These are phyloP conservation scores for Aspergillus kassunensis DNA, from an alignment of 495 filamentous ascomycete species.

Conservation along the genomic window DNA sequence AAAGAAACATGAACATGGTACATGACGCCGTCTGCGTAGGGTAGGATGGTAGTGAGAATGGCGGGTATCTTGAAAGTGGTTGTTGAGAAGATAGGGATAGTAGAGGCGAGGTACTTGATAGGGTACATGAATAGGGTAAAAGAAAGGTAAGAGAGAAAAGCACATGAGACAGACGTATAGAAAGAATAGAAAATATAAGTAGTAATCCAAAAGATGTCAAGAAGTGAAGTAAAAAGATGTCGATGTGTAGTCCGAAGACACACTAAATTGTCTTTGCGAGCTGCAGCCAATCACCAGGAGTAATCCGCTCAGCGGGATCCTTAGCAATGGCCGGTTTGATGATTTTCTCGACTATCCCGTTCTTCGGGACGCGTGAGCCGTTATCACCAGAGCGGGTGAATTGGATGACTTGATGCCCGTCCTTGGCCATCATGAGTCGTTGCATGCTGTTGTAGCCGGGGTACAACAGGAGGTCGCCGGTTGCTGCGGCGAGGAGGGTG, in stretches of 20 bases:
- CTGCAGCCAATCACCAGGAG: constrained; percentile 33
- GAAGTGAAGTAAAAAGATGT: not conserved
- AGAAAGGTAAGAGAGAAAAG: constrained; percentile 4
- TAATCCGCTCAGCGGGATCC: constrained; percentile 35
- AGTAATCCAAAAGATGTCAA: not conserved
- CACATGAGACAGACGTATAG: not conserved
- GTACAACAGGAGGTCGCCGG: constrained; percentile 51
- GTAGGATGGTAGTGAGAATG: not conserved
- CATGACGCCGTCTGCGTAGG: not conserved
- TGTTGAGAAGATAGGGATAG: constrained; percentile 2
- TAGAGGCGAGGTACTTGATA: constrained; percentile 7
- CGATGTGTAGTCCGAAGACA: too few relatives aligned
- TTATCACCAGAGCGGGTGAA: constrained; percentile 39
- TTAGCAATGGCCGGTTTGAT: constrained; percentile 41
- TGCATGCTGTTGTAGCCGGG: constrained; percentile 41
- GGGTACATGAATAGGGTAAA: not conserved
- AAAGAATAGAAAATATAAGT: not conserved
- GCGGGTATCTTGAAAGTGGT: constrained; percentile 17
- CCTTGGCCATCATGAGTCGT: constrained; percentile 43
- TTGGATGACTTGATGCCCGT: constrained; percentile 45
- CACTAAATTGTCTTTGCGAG: too few relatives aligned
- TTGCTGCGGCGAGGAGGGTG: constrained; percentile 52
- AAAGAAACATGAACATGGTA: not conserved
- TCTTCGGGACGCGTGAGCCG: constrained; percentile 38
- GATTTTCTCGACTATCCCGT: constrained; percentile 42